Base-by-base conservation (phyloP, 1,139 yeast genomes). In the Taphrina deformans region DNA sequence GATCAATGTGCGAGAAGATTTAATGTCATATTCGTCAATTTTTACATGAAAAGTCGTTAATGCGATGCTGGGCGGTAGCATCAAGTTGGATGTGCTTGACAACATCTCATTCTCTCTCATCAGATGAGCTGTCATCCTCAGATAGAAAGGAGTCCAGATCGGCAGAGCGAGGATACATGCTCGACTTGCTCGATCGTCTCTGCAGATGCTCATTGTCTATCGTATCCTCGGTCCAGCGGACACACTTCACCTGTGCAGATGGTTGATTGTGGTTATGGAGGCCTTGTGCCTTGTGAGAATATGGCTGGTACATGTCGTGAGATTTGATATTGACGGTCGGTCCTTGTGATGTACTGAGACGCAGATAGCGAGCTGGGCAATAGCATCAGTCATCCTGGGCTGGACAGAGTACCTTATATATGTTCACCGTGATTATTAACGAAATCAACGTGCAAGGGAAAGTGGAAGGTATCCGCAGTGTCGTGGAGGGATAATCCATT, bases 141-240 rank as follows among this genome's bases (percentile, higher is more conserved):
- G 41, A n/a, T 38, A 38, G 41, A 9, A n/a, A 14, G 3, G 41
- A 38, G 18, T 38, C 41, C 41, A 38, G 18, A 14, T 38, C 41
- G 7, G 41, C 18, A 14, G 41, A 21, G 50, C 29, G 50, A 9
- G 50, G 50, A 18, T 44, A 44, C 29, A 24, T 44, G 50, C 50
- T 26, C 26, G 53, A 23, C 35, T 48, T 48, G 35, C 31, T 3
- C 23, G 53, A 48, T 18, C 53, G 33, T 26, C 53, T 10, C 24
- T 26, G 31, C n/a, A 48, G 16, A 16, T 48, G 33, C 38, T 48
- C 53, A 26, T 48, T 48, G 53, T 48, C 53, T 18, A 48, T 48
- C 21, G 53, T 48, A 14, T 27, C 33, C n/a, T 24, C 53, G 16
- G 53, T 26, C 53, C 53, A 48, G 21, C 53, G 33, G 1, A 48